Evolutionary conservation across 129 eudicot species (phyloP).

Genomic region (Flaveria linearis): DNA sequence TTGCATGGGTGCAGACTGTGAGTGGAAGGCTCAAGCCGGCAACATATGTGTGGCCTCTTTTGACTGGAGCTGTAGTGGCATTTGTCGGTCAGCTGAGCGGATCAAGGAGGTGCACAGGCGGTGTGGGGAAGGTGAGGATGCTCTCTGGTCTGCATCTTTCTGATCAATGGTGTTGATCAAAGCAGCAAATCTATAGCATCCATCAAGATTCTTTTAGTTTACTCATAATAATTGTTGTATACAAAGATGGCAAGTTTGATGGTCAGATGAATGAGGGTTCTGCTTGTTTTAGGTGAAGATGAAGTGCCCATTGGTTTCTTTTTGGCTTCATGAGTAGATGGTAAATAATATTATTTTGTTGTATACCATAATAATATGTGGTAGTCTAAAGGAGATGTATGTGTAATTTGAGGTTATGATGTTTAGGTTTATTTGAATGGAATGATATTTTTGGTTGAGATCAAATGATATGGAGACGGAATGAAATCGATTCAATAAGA

Average conservation of each 20-base stretch:
- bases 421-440: no score
- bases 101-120: conserved; percentile 84
- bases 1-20: conserved; percentile 59
- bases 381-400: neutral
- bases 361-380: conserved; percentile 17
- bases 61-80: conserved; percentile 94
- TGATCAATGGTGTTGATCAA: conserved; percentile 24
- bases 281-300: conserved; percentile 33
- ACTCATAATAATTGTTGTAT: neutral
- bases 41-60: conserved; percentile 93
- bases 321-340: conserved; percentile 22
- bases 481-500: no score
- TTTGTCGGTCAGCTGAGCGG: conserved; percentile 79
- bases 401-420: conserved; percentile 16
- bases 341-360: conserved; percentile 32
- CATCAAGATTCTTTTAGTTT: conserved; percentile 12
- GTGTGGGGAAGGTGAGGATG: conserved; percentile 86
- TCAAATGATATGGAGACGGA: no score
- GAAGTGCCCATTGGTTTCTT: conserved; percentile 19
- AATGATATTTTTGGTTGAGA: no score
- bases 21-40: conserved; percentile 97
- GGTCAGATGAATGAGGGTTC: conserved; percentile 22
- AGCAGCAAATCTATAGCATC: neutral
- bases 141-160: conserved; percentile 67
- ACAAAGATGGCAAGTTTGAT: conserved; percentile 18